Evolutionary conservation across 345 rosid genomes (phyloP), one percentile per base, ranked within the genome.

Genomic region (Eucalyptus coolabah): DNA sequence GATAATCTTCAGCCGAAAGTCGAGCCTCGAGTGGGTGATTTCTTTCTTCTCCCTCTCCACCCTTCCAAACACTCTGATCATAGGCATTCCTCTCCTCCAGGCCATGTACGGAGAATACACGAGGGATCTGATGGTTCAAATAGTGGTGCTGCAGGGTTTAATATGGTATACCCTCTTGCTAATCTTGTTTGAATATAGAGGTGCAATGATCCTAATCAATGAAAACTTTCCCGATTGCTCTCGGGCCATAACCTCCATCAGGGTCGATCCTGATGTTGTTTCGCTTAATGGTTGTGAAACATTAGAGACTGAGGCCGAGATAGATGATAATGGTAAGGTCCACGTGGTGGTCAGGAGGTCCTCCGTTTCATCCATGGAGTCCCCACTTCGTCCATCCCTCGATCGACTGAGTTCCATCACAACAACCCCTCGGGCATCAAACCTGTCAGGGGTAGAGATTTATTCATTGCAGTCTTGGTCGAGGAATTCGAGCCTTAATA

Each of bases 51-150:
- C 90, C 40, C 72, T 90, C 82, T 69, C 87, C 59, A 40, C 88
- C 40, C 90, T 90, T 51, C 91, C 91, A 45, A 90, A 90, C 88
- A 90, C 91, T 34, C 89, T 90, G 49, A 50, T 90, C 85, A 44
- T 90, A 37, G 91, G 91, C 37, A 77, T 90, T 56, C 91, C 91
- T 77, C 88, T 90, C 89, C 82, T 90, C 49, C 32, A 17, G 81
- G 90, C 90, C 65, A 90, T 88, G 89, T 90, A 90, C 60, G 90
- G 90, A 60, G 69, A 50, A 12, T 17, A 42, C 53, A 65, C 88
- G 7, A 77, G 40, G 21, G 15, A 37, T 65, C 90, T 90, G 28
- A 86, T 86, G 90, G 88, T 90, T 32, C 91, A 90, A 56, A 32
- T 90, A 24, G 86, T 88, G 50, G 90, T 88, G 87, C 50, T 90